These are phyloP conservation scores for Paradendryphiella salina DNA, from an alignment of 2,329 filamentous ascomycete genomes.

Conservation along the genomic window DNA sequence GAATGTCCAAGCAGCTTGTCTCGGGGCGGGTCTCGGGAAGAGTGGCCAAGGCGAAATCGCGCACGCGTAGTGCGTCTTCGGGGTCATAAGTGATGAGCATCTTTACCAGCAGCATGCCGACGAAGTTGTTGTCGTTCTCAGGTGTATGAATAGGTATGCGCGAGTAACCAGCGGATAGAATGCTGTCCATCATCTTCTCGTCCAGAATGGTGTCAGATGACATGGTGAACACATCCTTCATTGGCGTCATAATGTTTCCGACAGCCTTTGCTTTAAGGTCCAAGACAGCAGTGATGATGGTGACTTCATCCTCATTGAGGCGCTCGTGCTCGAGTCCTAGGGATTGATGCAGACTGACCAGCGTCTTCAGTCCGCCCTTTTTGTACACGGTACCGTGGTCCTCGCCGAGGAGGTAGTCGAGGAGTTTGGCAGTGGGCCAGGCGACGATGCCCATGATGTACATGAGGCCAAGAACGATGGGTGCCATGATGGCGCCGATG, in stretches of 20 bases:
- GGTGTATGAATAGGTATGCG: conserved; percentile 91
- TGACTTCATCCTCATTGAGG: conserved; percentile 95
- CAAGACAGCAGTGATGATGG: conserved; percentile 94
- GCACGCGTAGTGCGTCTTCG: conserved; percentile 83
- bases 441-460: conserved; percentile 86
- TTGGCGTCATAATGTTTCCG: conserved; percentile 96
- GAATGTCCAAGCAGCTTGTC: conserved; percentile 95
- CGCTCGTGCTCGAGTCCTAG: conserved; percentile 82
- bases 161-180: conserved; percentile 91
- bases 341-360: conserved; percentile 92
- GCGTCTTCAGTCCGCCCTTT: conserved; percentile 93
- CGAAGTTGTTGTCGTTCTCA: conserved; percentile 82
- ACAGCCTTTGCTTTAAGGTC: conserved; percentile 97
- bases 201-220: conserved; percentile 93
- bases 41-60: conserved; percentile 89
- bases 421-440: conserved; percentile 93
- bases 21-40: conserved; percentile 92
- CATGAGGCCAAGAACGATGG: conserved; percentile 85
- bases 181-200: conserved; percentile 90
- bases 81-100: conserved; percentile 99
- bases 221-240: conserved; percentile 96
- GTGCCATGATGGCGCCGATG: conserved; percentile 92
- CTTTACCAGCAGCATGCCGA: conserved; percentile 97
- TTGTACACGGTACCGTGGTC: conserved; percentile 98
- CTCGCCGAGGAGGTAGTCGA: conserved; percentile 89